These are phyloP conservation scores for Solanum boliviense DNA, from an alignment of 257 asterid genomes.

Conservation along the genomic window DNA sequence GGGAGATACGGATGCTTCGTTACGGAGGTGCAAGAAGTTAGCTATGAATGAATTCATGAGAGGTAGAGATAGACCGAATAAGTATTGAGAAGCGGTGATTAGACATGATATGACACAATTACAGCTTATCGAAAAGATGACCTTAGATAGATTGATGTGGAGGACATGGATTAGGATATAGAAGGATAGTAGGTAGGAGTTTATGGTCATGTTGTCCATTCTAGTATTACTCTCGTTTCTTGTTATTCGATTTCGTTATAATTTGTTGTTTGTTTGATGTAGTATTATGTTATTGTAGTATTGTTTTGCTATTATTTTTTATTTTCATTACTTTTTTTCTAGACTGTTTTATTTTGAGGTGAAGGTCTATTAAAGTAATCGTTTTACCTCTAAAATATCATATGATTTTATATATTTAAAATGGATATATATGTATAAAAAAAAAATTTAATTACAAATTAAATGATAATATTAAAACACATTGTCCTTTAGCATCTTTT, in stretches of 20 bases:
- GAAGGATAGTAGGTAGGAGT: not conserved
- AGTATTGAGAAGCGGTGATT: too few relatives aligned
- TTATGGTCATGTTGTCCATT: not conserved
- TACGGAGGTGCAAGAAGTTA: not conserved
- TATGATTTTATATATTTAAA: too few relatives aligned
- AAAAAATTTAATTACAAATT: too few relatives aligned
- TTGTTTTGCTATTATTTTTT: too few relatives aligned
- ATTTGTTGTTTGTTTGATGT: too few relatives aligned
- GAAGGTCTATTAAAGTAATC: too few relatives aligned
- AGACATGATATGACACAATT: not conserved
- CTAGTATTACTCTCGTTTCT: not conserved
- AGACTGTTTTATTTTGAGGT: rapidly evolving
- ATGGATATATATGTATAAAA: too few relatives aligned
- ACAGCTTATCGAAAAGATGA: not conserved
- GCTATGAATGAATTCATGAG: not conserved
- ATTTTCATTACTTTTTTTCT: too few relatives aligned
- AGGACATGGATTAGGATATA: too few relatives aligned
- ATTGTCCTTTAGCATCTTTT: not conserved
- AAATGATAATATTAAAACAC: not conserved
- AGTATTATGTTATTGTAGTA: not conserved
- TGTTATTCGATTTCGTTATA: too few relatives aligned
- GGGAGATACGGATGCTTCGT: not conserved
- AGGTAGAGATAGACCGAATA: not conserved
- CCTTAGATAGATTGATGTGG: too few relatives aligned
- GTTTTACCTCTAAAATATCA: not conserved